Evolutionary conservation across 441 rosid species (phyloP).

Genomic region (Eruca vesicaria): DNA sequence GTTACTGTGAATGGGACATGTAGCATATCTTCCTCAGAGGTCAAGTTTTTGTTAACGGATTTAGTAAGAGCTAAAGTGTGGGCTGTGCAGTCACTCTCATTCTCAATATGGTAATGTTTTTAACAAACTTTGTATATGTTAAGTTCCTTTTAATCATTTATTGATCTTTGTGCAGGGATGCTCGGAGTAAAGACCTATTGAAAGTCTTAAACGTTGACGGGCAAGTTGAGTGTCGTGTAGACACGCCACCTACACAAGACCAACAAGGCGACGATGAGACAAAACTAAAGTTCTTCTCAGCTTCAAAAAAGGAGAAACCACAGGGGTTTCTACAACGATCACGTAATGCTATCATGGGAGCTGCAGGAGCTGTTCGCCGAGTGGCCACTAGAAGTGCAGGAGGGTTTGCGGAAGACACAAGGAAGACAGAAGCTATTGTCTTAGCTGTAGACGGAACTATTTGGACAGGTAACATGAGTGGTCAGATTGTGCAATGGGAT

Average conservation of each 20-base stretch:
- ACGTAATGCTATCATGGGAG: constrained; percentile 96
- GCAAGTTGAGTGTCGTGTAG: constrained; percentile 79
- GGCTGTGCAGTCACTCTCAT: constrained; percentile 76
- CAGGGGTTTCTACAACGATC: constrained; percentile 89
- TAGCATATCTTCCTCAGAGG: constrained; percentile 75
- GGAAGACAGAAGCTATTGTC: constrained; percentile 87
- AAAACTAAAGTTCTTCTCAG: constrained; percentile 68
- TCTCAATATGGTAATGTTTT: constrained; percentile 70
- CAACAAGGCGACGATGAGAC: constrained; percentile 81
- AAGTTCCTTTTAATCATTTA: neutral
- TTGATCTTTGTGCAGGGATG: constrained; percentile 60
- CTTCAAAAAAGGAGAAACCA: constrained; percentile 82
- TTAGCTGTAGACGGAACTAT: constrained; percentile 75
- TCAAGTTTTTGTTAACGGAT: constrained; percentile 73
- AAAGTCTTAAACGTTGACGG: constrained; percentile 85
- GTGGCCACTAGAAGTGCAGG: constrained; percentile 90
- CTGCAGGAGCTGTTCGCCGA: constrained; percentile 97
- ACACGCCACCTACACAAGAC: constrained; percentile 52
- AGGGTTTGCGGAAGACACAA: constrained; percentile 75
- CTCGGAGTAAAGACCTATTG: constrained; percentile 86
- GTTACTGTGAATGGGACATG: constrained; percentile 85
- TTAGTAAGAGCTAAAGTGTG: constrained; percentile 73
- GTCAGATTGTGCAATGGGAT: constrained; percentile 88
- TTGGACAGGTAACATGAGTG: constrained; percentile 88
- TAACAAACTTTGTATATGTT: neutral